phyloP scores from a whole-genome alignment of 148 eudicot genomes.

The Arbutus unedo region DNA sequence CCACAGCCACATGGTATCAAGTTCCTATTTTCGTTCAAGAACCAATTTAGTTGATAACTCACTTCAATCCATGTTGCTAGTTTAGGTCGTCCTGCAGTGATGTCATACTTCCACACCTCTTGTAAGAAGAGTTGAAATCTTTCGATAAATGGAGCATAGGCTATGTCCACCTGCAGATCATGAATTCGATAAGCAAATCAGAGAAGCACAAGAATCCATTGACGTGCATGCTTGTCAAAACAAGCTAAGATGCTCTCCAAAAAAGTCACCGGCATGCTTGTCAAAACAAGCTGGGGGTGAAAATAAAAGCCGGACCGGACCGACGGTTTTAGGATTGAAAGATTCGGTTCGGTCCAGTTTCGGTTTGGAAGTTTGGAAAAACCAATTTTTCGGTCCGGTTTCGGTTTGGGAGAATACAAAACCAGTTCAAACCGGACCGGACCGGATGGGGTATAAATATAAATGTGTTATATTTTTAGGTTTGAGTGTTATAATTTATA shows the following conservation, averaged over 20 bases:
- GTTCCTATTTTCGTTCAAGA: not conserved
- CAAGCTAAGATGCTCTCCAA: not conserved
- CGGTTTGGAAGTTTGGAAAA: too few species aligned
- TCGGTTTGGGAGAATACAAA: too few species aligned
- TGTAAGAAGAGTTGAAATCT: conserved; percentile 55
- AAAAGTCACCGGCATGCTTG: not conserved
- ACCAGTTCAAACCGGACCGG: too few species aligned
- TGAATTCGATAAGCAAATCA: not conserved
- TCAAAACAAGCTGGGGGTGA: too few species aligned
- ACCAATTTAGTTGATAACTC: conserved; percentile 9
- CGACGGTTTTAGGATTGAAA: too few species aligned
- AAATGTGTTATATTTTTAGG: too few species aligned
- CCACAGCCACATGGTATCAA: too few species aligned
- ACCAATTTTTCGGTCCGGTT: too few species aligned
- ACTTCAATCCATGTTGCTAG: conserved; percentile 71
- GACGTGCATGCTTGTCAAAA: not conserved
- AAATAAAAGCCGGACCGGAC: too few species aligned
- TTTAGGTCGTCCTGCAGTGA: conserved; percentile 52
- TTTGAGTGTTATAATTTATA: too few species aligned
- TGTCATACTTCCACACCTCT: conserved; percentile 61
- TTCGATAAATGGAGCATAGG: conserved; percentile 72
- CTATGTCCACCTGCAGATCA: conserved; percentile 42
- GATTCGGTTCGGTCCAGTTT: too few species aligned
- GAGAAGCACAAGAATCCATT: not conserved
- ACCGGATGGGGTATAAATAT: too few species aligned